These are phyloP conservation scores for Aspergillus sp. DNA, from an alignment of 2,329 filamentous ascomycete genomes.

Conservation along the genomic window DNA sequence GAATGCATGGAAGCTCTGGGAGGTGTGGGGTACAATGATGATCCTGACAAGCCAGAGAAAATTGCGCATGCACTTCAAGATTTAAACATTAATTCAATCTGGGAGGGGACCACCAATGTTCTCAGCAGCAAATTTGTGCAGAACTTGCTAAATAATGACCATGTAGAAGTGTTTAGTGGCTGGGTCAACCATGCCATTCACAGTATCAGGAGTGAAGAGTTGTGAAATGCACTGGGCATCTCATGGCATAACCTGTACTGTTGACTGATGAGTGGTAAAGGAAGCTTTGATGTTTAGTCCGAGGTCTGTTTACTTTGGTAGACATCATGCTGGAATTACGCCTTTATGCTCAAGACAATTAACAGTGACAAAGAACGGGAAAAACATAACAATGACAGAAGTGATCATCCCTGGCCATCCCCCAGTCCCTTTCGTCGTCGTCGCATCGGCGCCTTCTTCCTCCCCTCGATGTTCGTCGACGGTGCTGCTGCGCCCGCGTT, in stretches of 20 bases:
- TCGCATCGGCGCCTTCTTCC: conserved; percentile 38
- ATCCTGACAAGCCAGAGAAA: conserved; percentile 51
- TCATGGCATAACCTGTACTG: neutral
- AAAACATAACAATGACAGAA: neutral
- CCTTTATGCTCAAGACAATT: neutral
- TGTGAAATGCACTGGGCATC: conserved; percentile 7
- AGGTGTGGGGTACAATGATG: conserved; percentile 34
- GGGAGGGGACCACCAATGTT: conserved; percentile 67
- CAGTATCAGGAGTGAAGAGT: conserved; percentile 11
- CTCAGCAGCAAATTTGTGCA: conserved; percentile 49
- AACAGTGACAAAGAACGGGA: neutral
- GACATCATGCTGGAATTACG: neutral
- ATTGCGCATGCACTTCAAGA: conserved; percentile 59
- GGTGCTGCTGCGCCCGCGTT: neutral
- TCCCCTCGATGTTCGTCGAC: conserved; percentile 26
- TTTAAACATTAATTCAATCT: conserved; percentile 49
- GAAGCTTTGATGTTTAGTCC: neutral
- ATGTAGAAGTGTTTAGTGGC: conserved; percentile 24
- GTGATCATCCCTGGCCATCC: neutral
- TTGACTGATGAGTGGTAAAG: conserved; percentile 4
- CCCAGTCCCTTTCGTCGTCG: conserved; percentile 22
- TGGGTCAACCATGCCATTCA: conserved; percentile 36
- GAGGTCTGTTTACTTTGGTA: too few species aligned
- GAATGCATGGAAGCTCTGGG: conserved; percentile 34
- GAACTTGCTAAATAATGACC: conserved; percentile 17